Evolutionary conservation across 2,329 filamentous ascomycete genomes (phyloP), one percentile per base, ranked within the genome.

Genomic region (Arthrobotrys entomopaga): DNA sequence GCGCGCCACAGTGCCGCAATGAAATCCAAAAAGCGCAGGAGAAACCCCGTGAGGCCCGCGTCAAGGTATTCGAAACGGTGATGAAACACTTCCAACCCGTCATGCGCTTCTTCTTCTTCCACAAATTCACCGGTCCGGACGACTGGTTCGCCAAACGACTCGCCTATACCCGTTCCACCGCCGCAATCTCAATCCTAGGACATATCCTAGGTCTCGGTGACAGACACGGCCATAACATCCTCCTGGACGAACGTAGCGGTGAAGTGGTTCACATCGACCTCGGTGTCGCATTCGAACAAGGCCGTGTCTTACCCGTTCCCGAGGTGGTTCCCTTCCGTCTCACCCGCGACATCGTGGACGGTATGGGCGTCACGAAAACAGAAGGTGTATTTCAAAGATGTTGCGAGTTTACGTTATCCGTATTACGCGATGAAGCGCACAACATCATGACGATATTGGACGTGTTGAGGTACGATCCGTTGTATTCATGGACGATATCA

Each of bases 381-480:
- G 96, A 99, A 81, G 95, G 95, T 2, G 93, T 98, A 0, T 99
- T 98, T 83, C 88, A 95, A 6, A 88, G 96, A n/a, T 98, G 94
- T 82, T 99, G 95, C 81, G 96, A 99, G 81, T 98, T 98, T 81
- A 98, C 93, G 0, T 87, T 99, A 34, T 93, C 97, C 76, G 93
- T 96, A 1, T 84, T 99, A 40, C 89, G 95, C n/a, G 91, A 96
- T 79, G 95, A 99, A 81, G 91, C 91, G 11, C 96, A 97, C 80
- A 93, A 91, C 50, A 99, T 99, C 83, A 98, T 97, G 93, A 98
- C 95, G 0, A 93, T 99, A 61, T 87, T 99, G 19, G 96, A 99
- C 80, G 96, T 99, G 20, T 84, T 99, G 71, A 90, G 96, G n/a
- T 98, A 97, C 82, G 95, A 99, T 84, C 96, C 95, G 0, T 83